These are phyloP conservation scores for Blastocystis sp. DNA, from an alignment of 352 stramenopile genomes.

Conservation along the genomic window DNA sequence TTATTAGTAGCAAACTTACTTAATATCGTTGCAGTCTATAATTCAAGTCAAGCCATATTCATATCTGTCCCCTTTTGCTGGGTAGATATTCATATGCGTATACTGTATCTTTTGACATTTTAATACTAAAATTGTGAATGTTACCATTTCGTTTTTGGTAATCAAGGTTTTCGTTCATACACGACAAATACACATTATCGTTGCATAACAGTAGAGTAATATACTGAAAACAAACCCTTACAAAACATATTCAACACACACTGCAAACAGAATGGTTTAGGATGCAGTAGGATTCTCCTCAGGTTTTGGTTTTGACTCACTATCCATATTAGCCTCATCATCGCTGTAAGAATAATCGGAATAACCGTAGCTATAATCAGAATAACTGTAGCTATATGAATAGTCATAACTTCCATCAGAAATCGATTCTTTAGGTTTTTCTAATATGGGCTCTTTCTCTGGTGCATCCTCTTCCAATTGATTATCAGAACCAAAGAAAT, in stretches of 20 bases:
- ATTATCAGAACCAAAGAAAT: slow-evolving; percentile 40
- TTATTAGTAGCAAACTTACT: background rate
- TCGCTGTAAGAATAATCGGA: background rate
- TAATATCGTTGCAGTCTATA: background rate
- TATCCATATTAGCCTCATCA: background rate
- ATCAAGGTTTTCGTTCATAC: background rate
- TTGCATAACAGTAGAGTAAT: too few relatives aligned
- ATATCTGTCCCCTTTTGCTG: slow-evolving; percentile 6
- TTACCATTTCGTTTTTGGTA: background rate
- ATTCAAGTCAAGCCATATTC: background rate
- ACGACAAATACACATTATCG: too few relatives aligned
- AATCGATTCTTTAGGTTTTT: slow-evolving; percentile 37
- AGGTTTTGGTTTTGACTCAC: background rate
- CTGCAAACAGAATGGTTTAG: background rate
- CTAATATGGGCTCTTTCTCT: background rate
- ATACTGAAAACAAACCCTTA: background rate
- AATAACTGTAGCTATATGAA: slow-evolving; percentile 34
- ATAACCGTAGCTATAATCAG: slow-evolving; percentile 11
- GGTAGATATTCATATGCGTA: background rate
- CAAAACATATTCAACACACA: slow-evolving; percentile 53
- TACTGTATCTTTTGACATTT: background rate
- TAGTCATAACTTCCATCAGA: background rate
- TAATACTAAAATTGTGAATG: background rate
- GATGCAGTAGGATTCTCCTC: background rate
- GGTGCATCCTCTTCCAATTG: slow-evolving; percentile 17